Percentiles rank a stretch among this genome's conserved stretches.
These are phyloP conservation scores for carrot (Daucus carota) DNA, from an alignment of 129 eudicot species.

Conservation along the genomic window DH1_v3.0 NC_030385.2:32205501-32206000, in stretches of 20 bases:
- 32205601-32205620: background rate
- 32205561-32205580: background rate
- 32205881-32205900: background rate
- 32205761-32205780: background rate
- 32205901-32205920: background rate
- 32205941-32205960: background rate
- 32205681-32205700: background rate
- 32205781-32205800: background rate
- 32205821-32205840: too few relatives aligned
- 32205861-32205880: background rate
- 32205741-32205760: background rate
- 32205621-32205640: background rate
- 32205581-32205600: background rate
- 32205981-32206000: background rate
- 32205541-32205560: too few relatives aligned
- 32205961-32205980: background rate
- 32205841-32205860: too few relatives aligned
- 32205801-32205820: background rate
- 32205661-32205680: background rate
- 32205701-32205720: background rate
- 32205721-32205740: background rate
- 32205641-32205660: background rate
- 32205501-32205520: background rate
- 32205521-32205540: too few relatives aligned
- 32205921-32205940: constrained; percentile 1